phyloP scores from a whole-genome alignment of 306 rosid genomes.

The Neltuma alba region DNA sequence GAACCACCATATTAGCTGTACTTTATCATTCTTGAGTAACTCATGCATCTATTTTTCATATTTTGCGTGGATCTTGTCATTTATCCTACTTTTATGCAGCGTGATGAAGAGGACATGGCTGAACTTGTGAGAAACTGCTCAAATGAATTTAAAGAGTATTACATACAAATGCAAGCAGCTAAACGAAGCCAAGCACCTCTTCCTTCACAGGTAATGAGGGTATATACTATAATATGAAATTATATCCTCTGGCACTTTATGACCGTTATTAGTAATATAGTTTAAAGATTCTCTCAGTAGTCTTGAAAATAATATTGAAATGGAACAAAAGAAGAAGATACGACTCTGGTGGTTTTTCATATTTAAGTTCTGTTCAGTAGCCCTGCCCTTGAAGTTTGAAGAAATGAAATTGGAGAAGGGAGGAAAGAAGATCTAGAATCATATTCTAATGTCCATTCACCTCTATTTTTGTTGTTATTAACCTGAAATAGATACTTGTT shows the following conservation, averaged over 20 bases:
- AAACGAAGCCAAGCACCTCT: slow-evolving; percentile 92
- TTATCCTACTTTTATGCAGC: slow-evolving; percentile 51
- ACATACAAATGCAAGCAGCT: slow-evolving; percentile 97
- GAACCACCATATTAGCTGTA: background rate
- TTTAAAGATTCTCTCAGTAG: slow-evolving; percentile 19
- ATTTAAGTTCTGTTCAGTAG: too few species aligned
- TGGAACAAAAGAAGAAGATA: background rate
- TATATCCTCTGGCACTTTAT: background rate
- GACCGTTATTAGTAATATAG: background rate
- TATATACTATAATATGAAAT: slow-evolving; percentile 16
- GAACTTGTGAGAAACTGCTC: slow-evolving; percentile 78
- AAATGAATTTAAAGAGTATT: slow-evolving; percentile 89
- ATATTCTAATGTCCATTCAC: background rate
- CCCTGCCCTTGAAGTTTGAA: too few species aligned
- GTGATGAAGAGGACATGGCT: slow-evolving; percentile 89
- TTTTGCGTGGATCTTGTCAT: slow-evolving; percentile 21
- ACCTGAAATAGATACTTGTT: background rate
- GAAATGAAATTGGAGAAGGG: too few species aligned
- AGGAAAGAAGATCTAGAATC: background rate
- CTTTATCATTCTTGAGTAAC: slow-evolving; percentile 26
- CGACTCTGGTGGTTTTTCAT: background rate
- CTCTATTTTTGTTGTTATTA: too few species aligned
- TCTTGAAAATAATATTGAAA: background rate
- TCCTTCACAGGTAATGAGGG: slow-evolving; percentile 77
- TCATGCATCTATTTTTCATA: slow-evolving; percentile 14